A percentile compares a stretch with the other conserved stretches of the same genome.
These are phyloP conservation scores for Cercophora samala DNA, from an alignment of 495 filamentous ascomycete species.

Conservation along the genomic window DNA sequence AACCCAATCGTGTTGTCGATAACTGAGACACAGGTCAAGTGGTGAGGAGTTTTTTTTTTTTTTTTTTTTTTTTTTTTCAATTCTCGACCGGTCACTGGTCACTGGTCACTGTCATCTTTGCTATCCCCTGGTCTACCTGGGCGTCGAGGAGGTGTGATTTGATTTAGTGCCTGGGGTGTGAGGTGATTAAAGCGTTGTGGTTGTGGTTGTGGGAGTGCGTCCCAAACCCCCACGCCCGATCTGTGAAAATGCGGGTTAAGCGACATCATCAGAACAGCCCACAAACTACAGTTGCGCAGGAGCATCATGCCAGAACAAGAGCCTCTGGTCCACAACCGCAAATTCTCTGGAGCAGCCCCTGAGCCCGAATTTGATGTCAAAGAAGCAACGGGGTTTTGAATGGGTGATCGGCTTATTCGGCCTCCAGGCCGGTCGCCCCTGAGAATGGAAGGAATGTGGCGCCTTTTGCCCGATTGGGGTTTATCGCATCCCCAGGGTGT, in stretches of 20 bases:
- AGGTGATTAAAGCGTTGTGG: conserved; percentile 1
- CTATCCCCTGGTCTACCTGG: neutral
- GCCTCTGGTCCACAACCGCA: conserved; percentile 5
- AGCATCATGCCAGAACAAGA: conserved; percentile 12
- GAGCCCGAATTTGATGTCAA: conserved; percentile 9
- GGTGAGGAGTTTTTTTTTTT: neutral
- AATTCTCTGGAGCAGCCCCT: conserved; percentile 12
- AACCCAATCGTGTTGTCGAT: neutral
- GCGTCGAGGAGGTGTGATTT: neutral
- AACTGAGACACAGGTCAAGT: conserved; percentile 4
- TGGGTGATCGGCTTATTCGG: neutral
- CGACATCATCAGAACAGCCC: neutral
- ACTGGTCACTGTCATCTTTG: neutral
- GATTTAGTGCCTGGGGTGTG: conserved; percentile 1
- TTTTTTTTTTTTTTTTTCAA: neutral
- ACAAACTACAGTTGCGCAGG: neutral
- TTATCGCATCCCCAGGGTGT: neutral
- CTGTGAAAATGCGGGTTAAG: conserved; percentile 2
- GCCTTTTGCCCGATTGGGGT: neutral
- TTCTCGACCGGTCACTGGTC: neutral
- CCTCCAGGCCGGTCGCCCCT: conserved; percentile 1
- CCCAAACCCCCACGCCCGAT: conserved; percentile 2
- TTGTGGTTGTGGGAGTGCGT: neutral
- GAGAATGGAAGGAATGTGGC: conserved; percentile 2
- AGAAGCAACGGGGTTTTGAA: neutral